Evolutionary conservation across 1,284 basidiomycete species (phyloP), one percentile per base, ranked within the genome.

Genomic region (Stygiomarasmius scandens): DNA sequence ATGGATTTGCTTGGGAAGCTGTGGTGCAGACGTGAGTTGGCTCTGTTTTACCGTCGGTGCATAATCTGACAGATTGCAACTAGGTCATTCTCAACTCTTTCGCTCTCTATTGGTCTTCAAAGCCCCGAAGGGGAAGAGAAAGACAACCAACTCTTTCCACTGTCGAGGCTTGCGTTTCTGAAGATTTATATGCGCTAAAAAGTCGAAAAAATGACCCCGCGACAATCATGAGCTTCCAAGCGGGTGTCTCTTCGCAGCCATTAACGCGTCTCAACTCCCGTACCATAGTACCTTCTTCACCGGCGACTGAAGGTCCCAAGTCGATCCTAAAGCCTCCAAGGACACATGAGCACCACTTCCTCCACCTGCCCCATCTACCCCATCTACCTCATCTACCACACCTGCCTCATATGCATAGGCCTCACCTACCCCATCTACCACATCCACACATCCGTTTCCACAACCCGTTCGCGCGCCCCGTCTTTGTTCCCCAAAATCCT

Each of bases 1-100:
- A 2, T 81, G 75, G 75, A 68, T 82, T 32, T 82, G 79, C 60
- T 68, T 83, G 9, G 74, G 71, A n/a, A 74, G 71, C 51, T 82
- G 80, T 62, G 77, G 76, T 19, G 67, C 69, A 16, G 79, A 81
- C 60, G 78, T 78, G 44, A 62, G 64, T 50, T 3, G 32, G 8
- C 43, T 41, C 11, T 32, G 20, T 6, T 24, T 20, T 53, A 43
- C 32, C 12, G 11, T 14, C 2, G 8, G 22, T 36, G 23, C 14
- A 24, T 34, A 23, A n/a, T 4, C 20, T 48, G n/a, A 49, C 25
- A 32, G 16, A 36, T 25, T 16, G 20, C 36, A 41, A 38, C 20
- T 32, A 69, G 66, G 69, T 71, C 24, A 68, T 67, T 6, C 50
- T 71, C 50, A 73, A 73, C 56, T 68, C 71, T 2, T 53, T 68